A percentile compares a stretch with the other conserved stretches of the same genome.
phyloP scores from a whole-genome alignment of 1,284 basidiomycete species.

The Psilocybe mexicana region DNA sequence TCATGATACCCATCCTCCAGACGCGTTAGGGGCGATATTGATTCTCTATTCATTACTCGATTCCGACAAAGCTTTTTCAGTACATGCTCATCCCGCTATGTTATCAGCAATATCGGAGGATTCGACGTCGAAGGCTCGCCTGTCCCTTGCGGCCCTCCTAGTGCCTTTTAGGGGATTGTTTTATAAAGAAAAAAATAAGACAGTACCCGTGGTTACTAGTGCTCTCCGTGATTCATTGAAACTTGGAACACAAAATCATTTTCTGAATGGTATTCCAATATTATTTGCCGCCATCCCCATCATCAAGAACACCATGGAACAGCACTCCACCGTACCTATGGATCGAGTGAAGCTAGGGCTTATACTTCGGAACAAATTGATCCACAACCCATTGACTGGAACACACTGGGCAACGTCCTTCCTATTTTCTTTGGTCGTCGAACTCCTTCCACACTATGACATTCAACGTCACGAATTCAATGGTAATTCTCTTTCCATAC shows the following conservation, averaged over 20 bases:
- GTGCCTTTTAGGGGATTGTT: conserved; percentile 63
- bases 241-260: conserved; percentile 80
- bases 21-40: conserved; percentile 56
- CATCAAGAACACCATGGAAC: conserved; percentile 12
- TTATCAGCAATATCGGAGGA: conserved; percentile 40
- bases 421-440: conserved; percentile 74
- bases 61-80: conserved; percentile 28
- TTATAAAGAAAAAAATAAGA: conserved; percentile 68
- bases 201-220: conserved; percentile 59
- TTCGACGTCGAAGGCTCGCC: conserved; percentile 49
- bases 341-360: conserved; percentile 48
- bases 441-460: conserved; percentile 62
- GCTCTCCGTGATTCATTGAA: conserved; percentile 83
- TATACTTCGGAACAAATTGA: conserved; percentile 61
- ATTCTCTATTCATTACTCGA: conserved; percentile 57
- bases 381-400: conserved; percentile 67
- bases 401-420: conserved; percentile 73
- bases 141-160: conserved; percentile 75
- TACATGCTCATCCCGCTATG: conserved; percentile 51
- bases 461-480: conserved; percentile 43
- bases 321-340: conserved; percentile 8
- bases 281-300: conserved; percentile 60
- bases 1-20: conserved; percentile 32
- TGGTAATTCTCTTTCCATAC: conserved; percentile 37
- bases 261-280: conserved; percentile 70